Evolutionary conservation across 148 eudicot genomes (phyloP), one percentile per base, ranked within the genome.

Genomic region (Tetragonia tetragonoides): DNA sequence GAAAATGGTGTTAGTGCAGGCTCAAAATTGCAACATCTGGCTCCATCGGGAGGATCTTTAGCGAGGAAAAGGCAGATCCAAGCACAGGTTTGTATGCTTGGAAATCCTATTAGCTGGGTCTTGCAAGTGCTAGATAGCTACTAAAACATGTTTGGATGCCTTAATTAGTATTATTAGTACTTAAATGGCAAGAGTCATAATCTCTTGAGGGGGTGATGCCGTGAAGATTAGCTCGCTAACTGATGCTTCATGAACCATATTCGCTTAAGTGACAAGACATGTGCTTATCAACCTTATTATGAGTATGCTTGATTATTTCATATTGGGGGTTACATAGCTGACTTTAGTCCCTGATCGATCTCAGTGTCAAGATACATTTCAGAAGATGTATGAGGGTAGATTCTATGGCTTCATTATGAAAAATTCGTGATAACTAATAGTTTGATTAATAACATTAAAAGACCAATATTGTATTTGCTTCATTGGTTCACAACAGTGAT

Each of bases 1-100:
- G 80, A 83, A 71, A 86, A 83, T 64, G 86, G 84, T 77, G 74
- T 60, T 42, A 24, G 42, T 61, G 79, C 84, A 57, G 83, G 85
- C 54, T 76, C 88, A 56, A 89, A 81, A 76, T 75, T 79, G 56
- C 89, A 84, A 66, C 84, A 89, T 72, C 76, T 40, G 78, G 80
- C 76, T 82, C 90, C 84, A 76, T 84, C 91, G 60, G 93, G 88
- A 83, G 71, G 81, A 20, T 68, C 84, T 63, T 70, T 82, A 47
- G 89, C 89, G 49, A 86, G 93, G 64, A 94, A 94, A 81, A 86
- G 89, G 82, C 87, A 89, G 77, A 87, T 90, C 51, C 89, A 88
- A 74, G 85, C 88, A 66, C 97, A 94, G 95, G 98, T 94, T 46
- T 75, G 87, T 81, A 46, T 21, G 69, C 56, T 75, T 56, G 16